Evolutionary conservation across 306 rosid genomes (phyloP).

Genomic region (Cyamopsis tetragonoloba): DNA sequence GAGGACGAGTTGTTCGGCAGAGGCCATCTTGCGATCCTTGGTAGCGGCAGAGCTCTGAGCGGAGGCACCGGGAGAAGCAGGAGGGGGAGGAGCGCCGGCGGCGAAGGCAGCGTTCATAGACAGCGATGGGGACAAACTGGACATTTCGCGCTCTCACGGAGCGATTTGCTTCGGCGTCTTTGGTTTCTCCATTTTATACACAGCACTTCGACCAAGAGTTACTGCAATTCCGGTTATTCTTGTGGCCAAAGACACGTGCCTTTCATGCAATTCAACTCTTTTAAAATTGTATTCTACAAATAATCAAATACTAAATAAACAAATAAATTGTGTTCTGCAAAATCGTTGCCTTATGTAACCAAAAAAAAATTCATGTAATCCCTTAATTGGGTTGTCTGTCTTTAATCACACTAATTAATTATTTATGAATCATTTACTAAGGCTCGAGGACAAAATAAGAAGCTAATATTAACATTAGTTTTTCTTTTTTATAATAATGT

Average conservation of each 20-base stretch:
- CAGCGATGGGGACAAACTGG: slow-evolving; percentile 27
- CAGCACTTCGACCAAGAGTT: background rate
- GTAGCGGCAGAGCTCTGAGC: slow-evolving; percentile 26
- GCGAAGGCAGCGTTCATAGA: slow-evolving; percentile 54
- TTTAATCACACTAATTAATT: no score
- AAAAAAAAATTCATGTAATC: no score
- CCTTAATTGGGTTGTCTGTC: no score
- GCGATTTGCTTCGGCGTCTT: background rate
- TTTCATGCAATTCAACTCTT: background rate
- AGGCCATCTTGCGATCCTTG: slow-evolving; percentile 69
- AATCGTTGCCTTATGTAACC: no score
- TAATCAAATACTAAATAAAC: no score
- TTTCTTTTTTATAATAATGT: no score
- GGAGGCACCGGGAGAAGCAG: background rate
- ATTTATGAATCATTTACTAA: no score
- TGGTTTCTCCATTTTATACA: background rate
- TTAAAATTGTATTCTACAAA: no score
- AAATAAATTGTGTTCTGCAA: no score
- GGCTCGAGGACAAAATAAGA: no score
- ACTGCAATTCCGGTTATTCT: background rate
- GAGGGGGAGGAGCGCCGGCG: slow-evolving; percentile 14
- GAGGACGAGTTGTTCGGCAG: slow-evolving; percentile 51
- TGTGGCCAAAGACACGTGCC: background rate
- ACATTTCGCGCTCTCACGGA: slow-evolving; percentile 3
- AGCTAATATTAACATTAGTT: no score